Evolutionary conservation across 2,329 filamentous ascomycete species (phyloP).

Genomic region (Botrytis sinoallii): DNA sequence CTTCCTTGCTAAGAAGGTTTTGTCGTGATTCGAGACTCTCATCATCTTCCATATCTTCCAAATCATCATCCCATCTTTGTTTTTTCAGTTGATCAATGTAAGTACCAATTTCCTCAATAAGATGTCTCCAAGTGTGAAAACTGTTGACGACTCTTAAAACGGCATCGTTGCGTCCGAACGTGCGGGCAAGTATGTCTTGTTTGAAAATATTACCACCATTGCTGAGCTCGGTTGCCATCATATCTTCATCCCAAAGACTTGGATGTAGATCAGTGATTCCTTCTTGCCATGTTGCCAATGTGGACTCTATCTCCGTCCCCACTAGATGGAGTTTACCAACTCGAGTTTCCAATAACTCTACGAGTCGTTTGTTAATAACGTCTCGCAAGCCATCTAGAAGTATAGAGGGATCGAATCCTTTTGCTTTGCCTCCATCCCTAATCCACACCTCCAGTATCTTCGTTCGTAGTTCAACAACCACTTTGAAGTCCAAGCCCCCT

Average conservation of each 20-base stretch:
- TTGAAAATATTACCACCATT: constrained; percentile 67
- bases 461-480: constrained; percentile 67
- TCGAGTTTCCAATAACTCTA: constrained; percentile 60
- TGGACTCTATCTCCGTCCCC: constrained; percentile 59
- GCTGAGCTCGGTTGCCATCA: constrained; percentile 62
- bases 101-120: constrained; percentile 63
- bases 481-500: constrained; percentile 61
- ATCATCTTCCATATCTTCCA: constrained; percentile 69
- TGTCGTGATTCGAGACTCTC: constrained; percentile 65
- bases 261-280: constrained; percentile 49
- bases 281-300: constrained; percentile 58
- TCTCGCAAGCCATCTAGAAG: constrained; percentile 67
- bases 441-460: constrained; percentile 74
- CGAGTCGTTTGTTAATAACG: constrained; percentile 66
- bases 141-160: constrained; percentile 59
- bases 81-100: constrained; percentile 63
- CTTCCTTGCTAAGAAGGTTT: constrained; percentile 66
- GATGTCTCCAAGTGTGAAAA: constrained; percentile 71
- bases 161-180: constrained; percentile 68
- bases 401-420: constrained; percentile 64
- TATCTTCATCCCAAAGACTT: constrained; percentile 65
- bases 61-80: constrained; percentile 73
- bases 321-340: constrained; percentile 63
- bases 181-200: constrained; percentile 62
- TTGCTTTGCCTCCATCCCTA: constrained; percentile 59